Base-by-base conservation (phyloP, 306 rosid genomes). In the Quercus alba region DNA sequence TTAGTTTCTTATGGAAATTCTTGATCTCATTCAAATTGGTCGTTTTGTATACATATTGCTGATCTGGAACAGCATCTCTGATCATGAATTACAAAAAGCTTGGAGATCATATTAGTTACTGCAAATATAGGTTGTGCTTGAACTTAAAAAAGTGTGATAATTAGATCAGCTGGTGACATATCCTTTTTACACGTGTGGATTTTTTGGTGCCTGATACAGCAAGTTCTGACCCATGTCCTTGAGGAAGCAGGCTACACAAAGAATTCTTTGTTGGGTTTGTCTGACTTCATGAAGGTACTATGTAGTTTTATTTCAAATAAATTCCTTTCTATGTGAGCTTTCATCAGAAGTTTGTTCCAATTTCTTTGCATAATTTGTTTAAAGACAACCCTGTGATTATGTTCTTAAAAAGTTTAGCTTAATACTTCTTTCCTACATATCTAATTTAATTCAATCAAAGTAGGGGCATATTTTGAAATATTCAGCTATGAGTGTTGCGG, bases 201-300 rank as follows among this genome's bases (percentile, higher is more conserved):
- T 69, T 70, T 55, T 73, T 63, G 71, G 35, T 78, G 61, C 66
- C 63, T 74, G 71, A 25, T 77, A 52, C 92, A 92, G 97, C 88
- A 86, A 83, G 95, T 92, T 75, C 80, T 92, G 82, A 77, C 85
- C 73, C 89, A 76, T 58, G 92, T 92, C 72, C 93, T 92, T n/a
- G 95, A 89, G 89, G 97, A 92, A 76, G 89, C 95, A 38, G 95
- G 95, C 76, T 90, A 89, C 81, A 33, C 85, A 77, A 92, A 77
- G 83, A 90, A 87, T 80, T 88, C 94, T 31, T 81, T 75, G 23
- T 74, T 92, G 74, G 81, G 78, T 78, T 77, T 87, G 82, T 85
- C 90, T 14, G 95, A 92, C 89, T 92, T 90, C 87, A 78, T 81
- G 85, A 89, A 89, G 97, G 97, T 92, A 90, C 64, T 8, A 33